A percentile compares a stretch with the other conserved stretches of the same genome.
Conservation (phyloP, 805 yeast genomes). For the Wickerhamiella australiensis region DNA sequence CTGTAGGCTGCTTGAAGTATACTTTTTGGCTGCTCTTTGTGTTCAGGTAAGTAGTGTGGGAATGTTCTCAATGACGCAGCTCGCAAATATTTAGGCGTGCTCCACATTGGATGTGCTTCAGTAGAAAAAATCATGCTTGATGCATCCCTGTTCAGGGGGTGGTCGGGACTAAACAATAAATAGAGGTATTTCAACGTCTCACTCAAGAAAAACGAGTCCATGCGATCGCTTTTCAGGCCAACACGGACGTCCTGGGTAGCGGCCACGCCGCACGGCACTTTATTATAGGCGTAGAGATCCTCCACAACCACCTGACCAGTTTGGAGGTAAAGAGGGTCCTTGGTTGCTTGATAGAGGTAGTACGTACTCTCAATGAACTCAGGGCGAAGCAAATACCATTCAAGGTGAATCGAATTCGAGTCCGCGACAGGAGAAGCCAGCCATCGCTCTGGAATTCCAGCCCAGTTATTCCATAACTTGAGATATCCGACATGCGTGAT, state of each 20-base stretch:
- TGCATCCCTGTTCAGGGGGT: constrained; percentile 36
- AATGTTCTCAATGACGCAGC: neutral
- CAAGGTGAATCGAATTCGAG: constrained; percentile 37
- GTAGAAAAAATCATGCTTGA: constrained; percentile 54
- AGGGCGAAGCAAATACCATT: constrained; percentile 90
- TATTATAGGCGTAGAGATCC: constrained; percentile 42
- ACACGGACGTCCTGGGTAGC: constrained; percentile 59
- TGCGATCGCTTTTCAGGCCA: constrained; percentile 57
- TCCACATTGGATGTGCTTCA: constrained; percentile 88
- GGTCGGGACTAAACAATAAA: constrained; percentile 59
- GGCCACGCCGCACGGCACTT: constrained; percentile 65
- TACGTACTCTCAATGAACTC: constrained; percentile 86
- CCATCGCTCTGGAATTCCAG: constrained; percentile 87
- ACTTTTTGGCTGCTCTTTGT: neutral
- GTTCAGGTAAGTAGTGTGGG: neutral
- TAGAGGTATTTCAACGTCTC: constrained; percentile 80
- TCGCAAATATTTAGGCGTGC: constrained; percentile 23
- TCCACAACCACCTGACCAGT: constrained; percentile 57
- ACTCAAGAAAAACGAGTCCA: constrained; percentile 84
- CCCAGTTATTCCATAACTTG: constrained; percentile 71
- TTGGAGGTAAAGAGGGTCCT: constrained; percentile 69
- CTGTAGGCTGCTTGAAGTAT: constrained; percentile 1
- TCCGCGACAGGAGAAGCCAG: constrained; percentile 25
- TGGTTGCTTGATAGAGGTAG: constrained; percentile 68
- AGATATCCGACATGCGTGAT: constrained; percentile 47